Percentiles rank a stretch among this genome's conserved stretches.
Conservation (phyloP, 352 stramenopile genomes). For the Pythium biforme region DNA sequence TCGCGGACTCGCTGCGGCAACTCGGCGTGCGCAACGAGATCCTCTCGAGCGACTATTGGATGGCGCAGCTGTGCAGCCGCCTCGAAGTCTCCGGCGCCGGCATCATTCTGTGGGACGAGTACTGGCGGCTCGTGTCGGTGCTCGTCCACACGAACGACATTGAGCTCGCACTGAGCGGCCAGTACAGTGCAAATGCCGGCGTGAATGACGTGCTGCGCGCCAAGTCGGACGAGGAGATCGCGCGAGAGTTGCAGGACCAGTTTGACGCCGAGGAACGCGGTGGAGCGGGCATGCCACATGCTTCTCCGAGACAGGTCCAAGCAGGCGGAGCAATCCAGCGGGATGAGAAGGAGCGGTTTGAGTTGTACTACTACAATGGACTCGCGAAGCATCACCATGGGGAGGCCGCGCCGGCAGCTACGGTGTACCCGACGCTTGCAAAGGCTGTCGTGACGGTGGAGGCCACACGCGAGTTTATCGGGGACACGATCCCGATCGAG, state of each 20-base stretch:
- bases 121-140: constrained; percentile 86
- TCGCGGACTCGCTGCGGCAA: constrained; percentile 62
- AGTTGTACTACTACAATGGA: constrained; percentile 53
- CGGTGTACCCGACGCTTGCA: constrained; percentile 39
- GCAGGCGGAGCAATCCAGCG: too few species aligned
- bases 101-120: constrained; percentile 93
- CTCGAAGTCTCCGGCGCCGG: constrained; percentile 75
- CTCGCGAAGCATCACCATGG: constrained; percentile 14
- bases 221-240: constrained; percentile 71
- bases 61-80: constrained; percentile 53
- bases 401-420: constrained; percentile 3
- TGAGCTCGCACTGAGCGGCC: constrained; percentile 57
- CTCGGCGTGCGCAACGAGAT: constrained; percentile 61
- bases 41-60: constrained; percentile 54
- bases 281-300: too few species aligned
- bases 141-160: constrained; percentile 71
- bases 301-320: too few species aligned
- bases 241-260: constrained; percentile 67
- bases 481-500: constrained; percentile 60
- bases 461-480: constrained; percentile 51
- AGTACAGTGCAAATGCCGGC: constrained; percentile 26
- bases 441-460: constrained; percentile 43
- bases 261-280: constrained; percentile 53
- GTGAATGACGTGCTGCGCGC: constrained; percentile 12
- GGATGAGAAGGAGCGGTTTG: constrained; percentile 21